Evolutionary conservation across 306 rosid species (phyloP).

Genomic region (Cucurbita pepo): DNA sequence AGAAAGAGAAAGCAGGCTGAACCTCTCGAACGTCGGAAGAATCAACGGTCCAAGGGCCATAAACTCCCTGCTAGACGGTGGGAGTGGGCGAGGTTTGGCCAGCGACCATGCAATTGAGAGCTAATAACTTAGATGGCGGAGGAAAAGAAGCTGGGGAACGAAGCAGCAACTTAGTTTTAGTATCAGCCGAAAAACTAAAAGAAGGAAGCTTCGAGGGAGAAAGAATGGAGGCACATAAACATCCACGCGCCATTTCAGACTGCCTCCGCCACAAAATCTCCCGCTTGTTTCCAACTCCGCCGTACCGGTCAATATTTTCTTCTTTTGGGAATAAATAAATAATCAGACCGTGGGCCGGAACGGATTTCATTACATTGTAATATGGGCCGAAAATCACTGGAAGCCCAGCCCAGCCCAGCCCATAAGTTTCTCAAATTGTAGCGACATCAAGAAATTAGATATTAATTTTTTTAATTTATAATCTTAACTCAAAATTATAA

Average conservation of each 20-base stretch:
- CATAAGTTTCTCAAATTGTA: no score
- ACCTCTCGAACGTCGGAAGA: constrained; percentile 69
- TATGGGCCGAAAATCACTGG: neutral
- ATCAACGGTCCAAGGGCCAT: constrained; percentile 83
- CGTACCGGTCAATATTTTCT: neutral
- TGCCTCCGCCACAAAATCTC: neutral
- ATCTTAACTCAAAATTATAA: no score
- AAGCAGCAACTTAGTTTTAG: neutral
- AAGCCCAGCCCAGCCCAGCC: no score
- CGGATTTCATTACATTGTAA: neutral
- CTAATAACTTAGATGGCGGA: neutral
- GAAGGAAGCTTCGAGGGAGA: neutral
- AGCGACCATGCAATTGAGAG: constrained; percentile 36
- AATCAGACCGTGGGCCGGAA: neutral
- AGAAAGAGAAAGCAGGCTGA: neutral
- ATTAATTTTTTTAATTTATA: no score
- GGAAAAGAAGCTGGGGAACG: neutral
- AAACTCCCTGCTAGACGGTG: constrained; percentile 46
- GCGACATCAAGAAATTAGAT: no score
- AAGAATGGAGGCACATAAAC: neutral
- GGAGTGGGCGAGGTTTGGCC: constrained; percentile 29
- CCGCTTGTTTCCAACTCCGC: neutral
- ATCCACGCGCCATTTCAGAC: neutral
- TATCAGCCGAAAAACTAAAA: neutral
- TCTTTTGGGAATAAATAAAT: no score